phyloP scores from a whole-genome alignment of 148 eudicot species.

The Silene conica region DNA sequence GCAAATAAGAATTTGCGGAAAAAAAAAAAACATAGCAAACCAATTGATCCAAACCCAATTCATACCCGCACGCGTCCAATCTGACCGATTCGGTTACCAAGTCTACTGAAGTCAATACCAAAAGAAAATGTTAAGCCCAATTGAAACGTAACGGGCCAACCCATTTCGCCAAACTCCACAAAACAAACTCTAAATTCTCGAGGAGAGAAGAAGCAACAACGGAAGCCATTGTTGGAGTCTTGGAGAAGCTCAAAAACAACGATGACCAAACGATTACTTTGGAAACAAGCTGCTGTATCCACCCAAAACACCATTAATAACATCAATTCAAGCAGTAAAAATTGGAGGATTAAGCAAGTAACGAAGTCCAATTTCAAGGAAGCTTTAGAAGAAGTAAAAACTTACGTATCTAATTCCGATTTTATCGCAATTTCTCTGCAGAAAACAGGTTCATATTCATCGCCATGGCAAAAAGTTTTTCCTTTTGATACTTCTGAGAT shows the following conservation, averaged over 20 bases:
- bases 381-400: slow-evolving; percentile 39
- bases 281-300: slow-evolving; percentile 21
- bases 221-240: slow-evolving; percentile 16
- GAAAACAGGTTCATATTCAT: slow-evolving; percentile 67
- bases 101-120: not conserved
- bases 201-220: not conserved
- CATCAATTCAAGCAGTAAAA: slow-evolving; percentile 14
- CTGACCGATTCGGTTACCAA: not conserved
- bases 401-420: slow-evolving; percentile 44
- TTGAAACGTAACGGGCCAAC: not conserved
- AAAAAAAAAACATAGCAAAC: no score
- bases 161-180: not conserved
- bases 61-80: no score
- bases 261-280: slow-evolving; percentile 34
- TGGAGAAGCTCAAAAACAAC: slow-evolving; percentile 1
- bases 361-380: slow-evolving; percentile 61
- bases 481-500: slow-evolving; percentile 63
- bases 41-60: no score
- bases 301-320: slow-evolving; percentile 5
- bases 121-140: not conserved
- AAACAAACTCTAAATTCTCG: not conserved
- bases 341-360: slow-evolving; percentile 69
- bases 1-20: no score
- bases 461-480: slow-evolving; percentile 70
- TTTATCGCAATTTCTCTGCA: slow-evolving; percentile 67